Conservation (phyloP, 805 yeast genomes). For the Tetrapisispora nanseiensis region DNA sequence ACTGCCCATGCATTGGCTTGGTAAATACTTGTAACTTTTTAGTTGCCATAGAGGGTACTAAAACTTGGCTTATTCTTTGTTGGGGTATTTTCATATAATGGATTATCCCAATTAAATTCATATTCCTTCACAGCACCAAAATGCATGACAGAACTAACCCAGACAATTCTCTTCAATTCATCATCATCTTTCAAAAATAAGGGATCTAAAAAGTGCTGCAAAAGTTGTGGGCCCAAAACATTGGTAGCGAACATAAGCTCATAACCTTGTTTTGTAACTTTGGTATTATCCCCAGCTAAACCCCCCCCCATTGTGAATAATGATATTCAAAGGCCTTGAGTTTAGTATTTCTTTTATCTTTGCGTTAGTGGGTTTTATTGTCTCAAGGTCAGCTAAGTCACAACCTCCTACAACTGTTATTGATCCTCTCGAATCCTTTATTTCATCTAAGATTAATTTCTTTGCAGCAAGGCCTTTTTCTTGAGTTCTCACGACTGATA, state of each 20-base stretch:
- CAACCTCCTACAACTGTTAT: conserved; percentile 19
- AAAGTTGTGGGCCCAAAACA: conserved; percentile 31
- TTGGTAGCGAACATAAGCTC: conserved; percentile 33
- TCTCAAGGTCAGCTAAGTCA: conserved; percentile 33
- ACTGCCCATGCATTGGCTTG: conserved; percentile 31
- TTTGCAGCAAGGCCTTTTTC: conserved; percentile 30
- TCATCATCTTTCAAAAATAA: conserved; percentile 27
- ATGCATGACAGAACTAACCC: conserved; percentile 33
- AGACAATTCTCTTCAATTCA: conserved; percentile 29
- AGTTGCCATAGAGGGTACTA: conserved; percentile 28
- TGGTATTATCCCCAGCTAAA: conserved; percentile 24
- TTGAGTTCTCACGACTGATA: conserved; percentile 29
- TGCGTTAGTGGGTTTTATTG: conserved; percentile 26
- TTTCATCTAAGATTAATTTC: conserved; percentile 19
- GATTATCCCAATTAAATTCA: conserved; percentile 29
- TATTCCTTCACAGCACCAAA: conserved; percentile 19
- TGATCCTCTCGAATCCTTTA: conserved; percentile 21
- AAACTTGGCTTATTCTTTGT: conserved; percentile 10
- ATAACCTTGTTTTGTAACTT: conserved; percentile 28
- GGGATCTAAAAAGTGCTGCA: conserved; percentile 32
- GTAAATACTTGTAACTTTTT: conserved; percentile 29
- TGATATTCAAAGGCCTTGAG: conserved; percentile 20
- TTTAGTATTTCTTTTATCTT: conserved; percentile 11
- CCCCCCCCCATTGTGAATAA: conserved; percentile 33
- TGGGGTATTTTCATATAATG: conserved; percentile 16